Evolutionary conservation across 352 stramenopile genomes (phyloP), one percentile per base, ranked within the genome.

Genomic region (Phytophthora quininea): DNA sequence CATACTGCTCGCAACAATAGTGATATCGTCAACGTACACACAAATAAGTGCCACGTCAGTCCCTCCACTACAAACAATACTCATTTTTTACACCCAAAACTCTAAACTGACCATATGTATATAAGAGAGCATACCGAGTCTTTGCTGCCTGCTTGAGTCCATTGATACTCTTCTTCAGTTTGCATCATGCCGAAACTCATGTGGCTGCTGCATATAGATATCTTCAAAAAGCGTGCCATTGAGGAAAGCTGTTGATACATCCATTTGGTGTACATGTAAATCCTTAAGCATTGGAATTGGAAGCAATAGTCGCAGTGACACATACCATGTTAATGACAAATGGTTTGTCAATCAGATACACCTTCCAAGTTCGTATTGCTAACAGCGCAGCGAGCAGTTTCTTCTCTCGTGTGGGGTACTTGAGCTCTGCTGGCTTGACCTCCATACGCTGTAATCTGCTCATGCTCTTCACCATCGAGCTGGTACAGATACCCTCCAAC

Each of bases 21-120:
- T 59, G 9, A 59, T 4, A 40, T 59, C 53, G 15, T 51, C 53
- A 2, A 59, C 53, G 45, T 59, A 59, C 5, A 59, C 53, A n/a
- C 53, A 59, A 19, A 59, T 27, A 19, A 59, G 2, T 1, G 42
- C 2, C 9, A 32, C 30, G 12, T 59, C 37, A 11, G 5, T 29
- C 3, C 38, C 53, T 38, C 27, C 53, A 51, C 51, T 51, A 51
- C 53, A 59, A 59, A 32, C 38, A 59, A 40, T 59, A 50, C n/a
- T 59, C 37, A 19, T 59, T 59, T 32, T 59, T 59, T 19, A 19
- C 38, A 27, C 29, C 19, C 2, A 30, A 48, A 57, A 47, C 19
- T 15, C 33, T n/a, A 57, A 6, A 6, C 2, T 48, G 49, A 24
- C 12, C 6, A 27, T 51, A 59, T 29, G 27, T n/a, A 42, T 59